Base-by-base conservation (phyloP, 1,284 basidiomycete genomes). In the Ganoderma lingzhi region DNA sequence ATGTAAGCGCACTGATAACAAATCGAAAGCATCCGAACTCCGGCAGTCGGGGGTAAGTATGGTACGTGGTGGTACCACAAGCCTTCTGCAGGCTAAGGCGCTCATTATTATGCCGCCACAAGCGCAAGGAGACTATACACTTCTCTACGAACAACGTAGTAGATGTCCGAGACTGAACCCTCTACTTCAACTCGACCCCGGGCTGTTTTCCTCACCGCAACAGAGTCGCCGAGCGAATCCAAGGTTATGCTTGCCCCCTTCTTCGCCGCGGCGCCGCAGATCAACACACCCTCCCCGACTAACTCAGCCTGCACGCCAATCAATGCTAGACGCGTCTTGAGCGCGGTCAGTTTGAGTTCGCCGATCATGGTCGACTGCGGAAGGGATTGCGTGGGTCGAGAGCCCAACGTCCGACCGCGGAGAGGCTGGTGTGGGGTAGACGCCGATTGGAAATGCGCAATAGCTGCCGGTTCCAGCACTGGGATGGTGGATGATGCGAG, bases 351-450 rank as follows among this genome's bases (percentile, higher is more conserved):
- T 77, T 96, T 96, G 58, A 98, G 87, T 78, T 98, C 97, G 59
- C 97, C 97, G 70, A 99, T 97, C 90, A 97, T 97, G 9, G 96
- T 93, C 0, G 96, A 96, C 69, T 92, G 88, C 1, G 95, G 94
- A 3, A 96, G 84, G 1, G 88, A 83, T 42, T 84, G 83, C 41
- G 83, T 81, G 9, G 88, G 86, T 37, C 90, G 87, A 23, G 87
- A 86, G n/a, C 91, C 91, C 30, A 93, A 84, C 37, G 85, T 82
- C 37, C 83, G 85, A 35, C 81, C 80, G 65, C 77, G 78, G 37
- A 79, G 74, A 28, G 80, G 75, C 39, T 75, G 73, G 35, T 71
- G 77, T 48, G 56, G 48, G 5, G 63, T 65, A 32, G 83, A 80
- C n/a, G 84, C 72, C 23, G 73, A 56, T 59, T 69, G 68, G 2